A percentile compares a stretch with the other conserved stretches of the same genome.
Evolutionary conservation across 352 stramenopile species (phyloP).

Genomic region (Phytophthora chlamydospora): DNA sequence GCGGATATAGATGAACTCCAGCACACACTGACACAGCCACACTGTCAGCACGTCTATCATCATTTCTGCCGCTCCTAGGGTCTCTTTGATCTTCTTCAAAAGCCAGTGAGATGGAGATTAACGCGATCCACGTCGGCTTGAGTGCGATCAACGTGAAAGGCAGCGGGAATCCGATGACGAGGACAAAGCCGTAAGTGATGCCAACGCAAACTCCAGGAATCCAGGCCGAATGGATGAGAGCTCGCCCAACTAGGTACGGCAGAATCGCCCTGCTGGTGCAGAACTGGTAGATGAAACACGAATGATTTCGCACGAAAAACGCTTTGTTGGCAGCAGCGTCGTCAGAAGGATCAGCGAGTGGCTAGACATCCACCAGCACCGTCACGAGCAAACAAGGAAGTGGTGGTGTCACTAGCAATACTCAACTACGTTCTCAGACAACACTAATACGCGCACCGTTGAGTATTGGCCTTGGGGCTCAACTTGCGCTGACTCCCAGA

Average conservation of each 20-base stretch:
- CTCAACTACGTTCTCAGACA: no score
- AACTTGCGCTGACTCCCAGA: not conserved
- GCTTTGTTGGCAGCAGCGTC: conserved; percentile 1
- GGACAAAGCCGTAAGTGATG: not conserved
- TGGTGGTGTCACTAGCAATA: no score
- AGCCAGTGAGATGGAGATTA: not conserved
- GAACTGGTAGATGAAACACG: conserved; percentile 6
- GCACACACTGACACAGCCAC: conserved; percentile 5
- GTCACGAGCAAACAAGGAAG: conserved; percentile 17
- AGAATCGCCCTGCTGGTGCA: not conserved
- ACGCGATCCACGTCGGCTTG: not conserved
- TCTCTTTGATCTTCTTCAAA: conserved; percentile 3
- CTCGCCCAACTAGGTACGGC: not conserved
- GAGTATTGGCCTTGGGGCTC: conserved; percentile 9
- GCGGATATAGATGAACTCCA: conserved; percentile 16
- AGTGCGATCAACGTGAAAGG: not conserved
- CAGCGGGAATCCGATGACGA: no score
- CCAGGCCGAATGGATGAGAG: not conserved
- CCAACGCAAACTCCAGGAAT: conserved; percentile 1
- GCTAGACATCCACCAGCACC: conserved; percentile 10
- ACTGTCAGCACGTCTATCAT: conserved; percentile 1
- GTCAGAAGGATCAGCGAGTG: conserved; percentile 10
- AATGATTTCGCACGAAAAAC: conserved; percentile 3
- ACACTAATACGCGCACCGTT: not conserved
- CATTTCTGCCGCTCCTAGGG: not conserved